phyloP scores from a whole-genome alignment of 768 basidiomycete species.

The Hysterangium stoloniferum region DNA sequence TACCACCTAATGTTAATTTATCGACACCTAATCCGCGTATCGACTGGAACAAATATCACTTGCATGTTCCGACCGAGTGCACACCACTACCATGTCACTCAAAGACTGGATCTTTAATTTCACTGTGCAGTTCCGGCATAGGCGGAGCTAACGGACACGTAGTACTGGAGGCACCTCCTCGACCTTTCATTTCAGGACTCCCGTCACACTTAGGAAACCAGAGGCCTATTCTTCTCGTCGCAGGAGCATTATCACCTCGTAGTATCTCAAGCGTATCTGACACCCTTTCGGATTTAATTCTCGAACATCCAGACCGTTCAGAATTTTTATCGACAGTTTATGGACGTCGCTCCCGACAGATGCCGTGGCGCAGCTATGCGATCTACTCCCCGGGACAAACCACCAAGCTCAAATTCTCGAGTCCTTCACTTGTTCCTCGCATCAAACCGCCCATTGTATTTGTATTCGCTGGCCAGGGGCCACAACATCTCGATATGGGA shows the following conservation, averaged over 20 bases:
- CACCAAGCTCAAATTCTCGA: slow-evolving; percentile 22
- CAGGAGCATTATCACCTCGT: slow-evolving; percentile 32
- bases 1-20: slow-evolving; percentile 37
- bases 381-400: not conserved
- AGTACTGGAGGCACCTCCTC: slow-evolving; percentile 32
- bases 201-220: not conserved
- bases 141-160: slow-evolving; percentile 38
- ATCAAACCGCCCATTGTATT: slow-evolving; percentile 25
- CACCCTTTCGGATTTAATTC: not conserved
- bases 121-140: slow-evolving; percentile 38
- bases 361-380: slow-evolving; percentile 17
- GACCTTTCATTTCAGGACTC: not conserved
- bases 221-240: slow-evolving; percentile 25
- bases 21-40: slow-evolving; percentile 30
- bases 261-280: slow-evolving; percentile 15
- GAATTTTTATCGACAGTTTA: slow-evolving; percentile 5
- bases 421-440: slow-evolving; percentile 22
- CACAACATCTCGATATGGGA: slow-evolving; percentile 16
- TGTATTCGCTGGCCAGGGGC: slow-evolving; percentile 12
- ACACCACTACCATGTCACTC: slow-evolving; percentile 21
- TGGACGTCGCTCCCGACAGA: slow-evolving; percentile 15
- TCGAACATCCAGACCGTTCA: not conserved
- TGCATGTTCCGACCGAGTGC: slow-evolving; percentile 28
- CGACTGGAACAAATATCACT: slow-evolving; percentile 30
- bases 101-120: slow-evolving; percentile 26